phyloP scores from a whole-genome alignment of 352 stramenopile species.

The Globisporangium echinulatum region DNA sequence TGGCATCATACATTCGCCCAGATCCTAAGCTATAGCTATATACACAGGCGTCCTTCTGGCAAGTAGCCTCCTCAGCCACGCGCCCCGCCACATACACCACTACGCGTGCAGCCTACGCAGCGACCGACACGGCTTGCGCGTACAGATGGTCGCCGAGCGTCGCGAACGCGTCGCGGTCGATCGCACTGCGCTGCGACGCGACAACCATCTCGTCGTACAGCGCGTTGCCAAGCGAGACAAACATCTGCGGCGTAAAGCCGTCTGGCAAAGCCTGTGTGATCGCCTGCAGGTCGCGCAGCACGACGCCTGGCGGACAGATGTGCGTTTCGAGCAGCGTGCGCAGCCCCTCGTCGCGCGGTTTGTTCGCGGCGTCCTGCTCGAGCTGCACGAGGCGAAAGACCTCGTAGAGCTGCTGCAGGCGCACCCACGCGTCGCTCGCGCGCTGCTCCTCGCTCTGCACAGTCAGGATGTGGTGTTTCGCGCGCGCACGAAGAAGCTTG shows the following conservation, averaged over 20 bases:
- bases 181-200: slow-evolving; percentile 31
- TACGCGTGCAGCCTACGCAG: slow-evolving; percentile 16
- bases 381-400: slow-evolving; percentile 43
- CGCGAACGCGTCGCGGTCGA: slow-evolving; percentile 43
- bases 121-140: slow-evolving; percentile 42
- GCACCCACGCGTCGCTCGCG: slow-evolving; percentile 45
- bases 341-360: slow-evolving; percentile 35
- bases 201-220: slow-evolving; percentile 64
- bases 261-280: slow-evolving; percentile 46
- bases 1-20: neutral
- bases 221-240: slow-evolving; percentile 53
- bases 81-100: neutral
- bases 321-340: slow-evolving; percentile 36
- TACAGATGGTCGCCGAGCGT: slow-evolving; percentile 49
- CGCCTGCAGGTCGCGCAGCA: slow-evolving; percentile 46
- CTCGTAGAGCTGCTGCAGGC: slow-evolving; percentile 50
- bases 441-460: slow-evolving; percentile 41
- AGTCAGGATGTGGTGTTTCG: slow-evolving; percentile 21
- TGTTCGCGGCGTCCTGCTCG: slow-evolving; percentile 15
- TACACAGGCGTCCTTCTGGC: neutral
- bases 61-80: neutral
- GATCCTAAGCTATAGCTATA: neutral
- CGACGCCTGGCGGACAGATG: slow-evolving; percentile 26
- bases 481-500: slow-evolving; percentile 6
- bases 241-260: slow-evolving; percentile 70